phyloP scores from a whole-genome alignment of 176 grass and related monocot species.

The Eragrostis curvula region DNA sequence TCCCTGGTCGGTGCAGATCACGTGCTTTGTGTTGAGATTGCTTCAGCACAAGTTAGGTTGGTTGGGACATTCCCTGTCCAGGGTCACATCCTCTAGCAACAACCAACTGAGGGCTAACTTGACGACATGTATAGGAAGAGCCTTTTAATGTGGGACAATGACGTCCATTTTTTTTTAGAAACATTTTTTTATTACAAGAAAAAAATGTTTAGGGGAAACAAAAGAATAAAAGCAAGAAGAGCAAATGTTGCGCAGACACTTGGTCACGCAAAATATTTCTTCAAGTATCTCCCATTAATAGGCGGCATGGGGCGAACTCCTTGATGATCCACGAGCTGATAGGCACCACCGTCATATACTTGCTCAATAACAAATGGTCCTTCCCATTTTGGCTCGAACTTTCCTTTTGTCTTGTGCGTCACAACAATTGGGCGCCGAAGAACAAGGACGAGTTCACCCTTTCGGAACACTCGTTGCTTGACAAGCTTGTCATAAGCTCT shows the following conservation, averaged over 20 bases:
- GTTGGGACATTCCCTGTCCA: background rate
- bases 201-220: too few relatives aligned
- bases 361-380: background rate
- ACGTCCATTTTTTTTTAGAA: background rate
- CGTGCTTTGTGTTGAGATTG: background rate
- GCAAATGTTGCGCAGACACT: background rate
- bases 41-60: background rate
- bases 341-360: background rate
- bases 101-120: background rate
- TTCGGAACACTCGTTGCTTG: background rate
- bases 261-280: background rate
- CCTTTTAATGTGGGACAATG: background rate
- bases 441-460: background rate
- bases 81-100: background rate
- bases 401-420: conserved; percentile 5
- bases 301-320: background rate
- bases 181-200: background rate
- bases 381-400: background rate
- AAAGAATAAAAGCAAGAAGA: background rate
- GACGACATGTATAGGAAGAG: background rate
- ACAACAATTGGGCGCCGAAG: background rate
- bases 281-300: background rate
- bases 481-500: conserved; percentile 11
- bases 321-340: background rate
- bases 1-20: background rate